Percentiles rank a stretch among this genome's conserved stretches.
These are phyloP conservation scores for Tolypocladium endophyticum DNA, from an alignment of 2,329 filamentous ascomycete species.

Conservation along the genomic window DNA sequence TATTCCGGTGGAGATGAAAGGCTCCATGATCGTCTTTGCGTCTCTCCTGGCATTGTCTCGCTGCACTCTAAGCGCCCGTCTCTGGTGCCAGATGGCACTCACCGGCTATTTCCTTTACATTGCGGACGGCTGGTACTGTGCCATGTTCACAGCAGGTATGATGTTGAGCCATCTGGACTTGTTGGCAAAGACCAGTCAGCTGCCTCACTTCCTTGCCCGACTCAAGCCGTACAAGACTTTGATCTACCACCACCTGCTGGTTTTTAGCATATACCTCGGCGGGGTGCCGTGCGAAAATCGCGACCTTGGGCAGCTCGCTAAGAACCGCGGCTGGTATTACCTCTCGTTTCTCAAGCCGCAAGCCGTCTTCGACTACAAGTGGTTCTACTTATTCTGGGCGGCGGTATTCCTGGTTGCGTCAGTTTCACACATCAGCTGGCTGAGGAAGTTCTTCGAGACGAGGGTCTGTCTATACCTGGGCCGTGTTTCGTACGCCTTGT, in stretches of 20 bases:
- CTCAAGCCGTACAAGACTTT: conserved; percentile 36
- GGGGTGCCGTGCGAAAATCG: conserved; percentile 45
- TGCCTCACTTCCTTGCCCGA: conserved; percentile 36
- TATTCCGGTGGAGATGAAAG: conserved; percentile 52
- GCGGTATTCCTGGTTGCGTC: conserved; percentile 44
- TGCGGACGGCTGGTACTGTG: conserved; percentile 51
- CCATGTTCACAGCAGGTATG: conserved; percentile 52
- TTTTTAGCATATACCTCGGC: conserved; percentile 43
- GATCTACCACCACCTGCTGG: conserved; percentile 43
- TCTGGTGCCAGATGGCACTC: conserved; percentile 41
- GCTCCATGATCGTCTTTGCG: conserved; percentile 54
- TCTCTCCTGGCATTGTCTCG: conserved; percentile 45
- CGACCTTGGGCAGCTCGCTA: conserved; percentile 36
- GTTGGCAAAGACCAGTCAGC: conserved; percentile 35
- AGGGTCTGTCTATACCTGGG: conserved; percentile 52
- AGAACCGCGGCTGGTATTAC: conserved; percentile 50
- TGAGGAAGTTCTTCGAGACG: conserved; percentile 48
- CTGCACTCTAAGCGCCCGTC: conserved; percentile 40
- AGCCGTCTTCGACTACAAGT: conserved; percentile 55
- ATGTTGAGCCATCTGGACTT: conserved; percentile 51
- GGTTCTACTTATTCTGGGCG: conserved; percentile 57
- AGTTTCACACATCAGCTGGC: conserved; percentile 45
- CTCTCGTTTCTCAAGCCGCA: conserved; percentile 53
- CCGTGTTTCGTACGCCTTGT: conserved; percentile 50
- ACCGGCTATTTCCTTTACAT: conserved; percentile 59